Evolutionary conservation across 2,329 filamentous ascomycete genomes (phyloP).

Genomic region (Penicillium digitatum): DNA sequence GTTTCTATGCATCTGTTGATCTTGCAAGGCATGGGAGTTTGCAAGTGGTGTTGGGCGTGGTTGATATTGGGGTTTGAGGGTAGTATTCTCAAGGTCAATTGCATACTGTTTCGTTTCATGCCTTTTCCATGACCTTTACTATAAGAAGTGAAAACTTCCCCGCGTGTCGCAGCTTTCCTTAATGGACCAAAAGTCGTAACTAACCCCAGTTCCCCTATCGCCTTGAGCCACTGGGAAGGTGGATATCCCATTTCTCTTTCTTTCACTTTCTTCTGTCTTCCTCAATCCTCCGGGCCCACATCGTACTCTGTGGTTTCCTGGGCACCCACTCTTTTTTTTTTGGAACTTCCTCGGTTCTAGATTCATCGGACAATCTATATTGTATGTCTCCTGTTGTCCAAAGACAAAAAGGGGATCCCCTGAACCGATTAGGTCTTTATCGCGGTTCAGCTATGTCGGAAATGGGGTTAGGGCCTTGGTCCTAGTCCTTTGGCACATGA

Average conservation of each 20-base stretch:
- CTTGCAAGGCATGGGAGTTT: conserved; percentile 19
- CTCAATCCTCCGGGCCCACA: not conserved
- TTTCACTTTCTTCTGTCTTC: not conserved
- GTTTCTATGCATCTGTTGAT: conserved; percentile 16
- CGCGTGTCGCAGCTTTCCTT: not conserved
- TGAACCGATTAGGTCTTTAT: no score
- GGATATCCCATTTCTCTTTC: not conserved
- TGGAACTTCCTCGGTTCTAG: not conserved
- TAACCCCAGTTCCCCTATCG: not conserved
- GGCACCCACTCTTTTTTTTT: not conserved
- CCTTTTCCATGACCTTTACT: not conserved
- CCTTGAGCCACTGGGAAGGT: not conserved
- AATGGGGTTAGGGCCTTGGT: no score
- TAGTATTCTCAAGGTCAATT: conserved; percentile 2
- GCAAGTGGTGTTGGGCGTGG: conserved; percentile 15
- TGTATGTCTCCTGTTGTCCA: no score
- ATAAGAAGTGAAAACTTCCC: not conserved
- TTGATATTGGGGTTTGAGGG: conserved; percentile 8
- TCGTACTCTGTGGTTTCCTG: not conserved
- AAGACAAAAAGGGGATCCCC: no score
- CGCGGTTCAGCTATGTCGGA: no score
- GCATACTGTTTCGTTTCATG: conserved; percentile 8
- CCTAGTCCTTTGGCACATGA: no score
- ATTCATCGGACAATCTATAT: no score
- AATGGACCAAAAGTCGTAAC: not conserved